Conservation (phyloP, 1,139 yeast species). For the Debaryomyces fabryi region DNA sequence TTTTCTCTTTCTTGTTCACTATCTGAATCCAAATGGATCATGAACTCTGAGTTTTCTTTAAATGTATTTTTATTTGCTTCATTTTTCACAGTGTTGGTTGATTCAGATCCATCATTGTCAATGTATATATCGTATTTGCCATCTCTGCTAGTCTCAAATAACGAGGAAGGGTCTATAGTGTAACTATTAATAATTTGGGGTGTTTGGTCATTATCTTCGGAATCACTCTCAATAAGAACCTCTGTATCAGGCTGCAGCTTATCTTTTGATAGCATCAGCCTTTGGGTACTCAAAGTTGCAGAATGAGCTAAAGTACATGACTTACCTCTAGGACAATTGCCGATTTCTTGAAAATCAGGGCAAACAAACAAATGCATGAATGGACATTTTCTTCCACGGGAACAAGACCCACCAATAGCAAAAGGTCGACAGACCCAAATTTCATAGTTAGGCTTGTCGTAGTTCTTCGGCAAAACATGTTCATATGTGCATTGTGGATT, state of each 20-base stretch:
- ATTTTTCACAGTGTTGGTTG: constrained; percentile 11
- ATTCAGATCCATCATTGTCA: constrained; percentile 19
- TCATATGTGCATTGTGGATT: constrained; percentile 58
- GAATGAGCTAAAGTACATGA: constrained; percentile 55
- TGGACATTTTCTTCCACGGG: constrained; percentile 58
- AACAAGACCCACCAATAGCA: constrained; percentile 71
- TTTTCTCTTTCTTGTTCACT: constrained; percentile 21
- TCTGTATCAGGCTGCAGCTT: constrained; percentile 25
- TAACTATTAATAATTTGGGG: constrained; percentile 34
- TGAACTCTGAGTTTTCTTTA: constrained; percentile 22
- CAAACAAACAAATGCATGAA: constrained; percentile 64
- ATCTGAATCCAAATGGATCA: constrained; percentile 24
- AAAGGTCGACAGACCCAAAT: constrained; percentile 66
- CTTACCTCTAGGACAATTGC: constrained; percentile 54
- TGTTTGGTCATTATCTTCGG: constrained; percentile 15
- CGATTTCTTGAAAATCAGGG: constrained; percentile 69
- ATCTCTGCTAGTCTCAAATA: constrained; percentile 24
- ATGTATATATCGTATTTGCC: constrained; percentile 34
- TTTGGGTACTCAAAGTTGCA: constrained; percentile 32
- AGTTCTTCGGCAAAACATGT: constrained; percentile 37
- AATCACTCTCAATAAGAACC: constrained; percentile 33
- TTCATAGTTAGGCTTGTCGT: constrained; percentile 44
- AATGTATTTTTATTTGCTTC: background rate
- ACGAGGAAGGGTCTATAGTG: constrained; percentile 33
- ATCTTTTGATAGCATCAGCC: constrained; percentile 25